phyloP scores from a whole-genome alignment of 768 basidiomycete species.

The Mycena chlorophos region DNA sequence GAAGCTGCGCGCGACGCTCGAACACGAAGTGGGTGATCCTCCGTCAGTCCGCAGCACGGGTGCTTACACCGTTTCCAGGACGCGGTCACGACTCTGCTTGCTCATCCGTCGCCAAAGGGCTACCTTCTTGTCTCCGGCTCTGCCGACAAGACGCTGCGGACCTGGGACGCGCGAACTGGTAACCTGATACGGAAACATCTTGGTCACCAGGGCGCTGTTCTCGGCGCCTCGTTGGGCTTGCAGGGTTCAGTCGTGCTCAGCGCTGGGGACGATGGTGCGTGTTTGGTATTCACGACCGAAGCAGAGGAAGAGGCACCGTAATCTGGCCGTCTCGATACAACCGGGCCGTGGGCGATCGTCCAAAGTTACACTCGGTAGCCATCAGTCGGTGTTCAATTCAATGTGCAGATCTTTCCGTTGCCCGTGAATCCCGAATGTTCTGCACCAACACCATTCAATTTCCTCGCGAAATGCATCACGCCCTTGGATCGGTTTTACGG shows the following conservation, averaged over 20 bases:
- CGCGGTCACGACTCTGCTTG: slow-evolving; percentile 77
- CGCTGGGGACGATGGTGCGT: slow-evolving; percentile 87
- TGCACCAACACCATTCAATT: too few species aligned
- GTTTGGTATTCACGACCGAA: slow-evolving; percentile 79
- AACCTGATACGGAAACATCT: slow-evolving; percentile 73
- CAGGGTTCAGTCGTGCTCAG: slow-evolving; percentile 76
- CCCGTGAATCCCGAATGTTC: too few species aligned
- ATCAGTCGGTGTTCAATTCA: neutral
- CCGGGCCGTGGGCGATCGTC: too few species aligned
- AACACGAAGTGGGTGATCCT: slow-evolving; percentile 66
- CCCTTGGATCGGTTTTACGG: neutral
- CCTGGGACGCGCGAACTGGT: slow-evolving; percentile 93
- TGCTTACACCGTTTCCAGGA: slow-evolving; percentile 52
- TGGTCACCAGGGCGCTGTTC: slow-evolving; percentile 78
- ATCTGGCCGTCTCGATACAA: neutral
- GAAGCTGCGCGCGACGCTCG: slow-evolving; percentile 75
- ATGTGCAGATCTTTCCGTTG: neutral
- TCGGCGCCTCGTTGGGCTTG: slow-evolving; percentile 71
- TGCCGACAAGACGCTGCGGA: slow-evolving; percentile 81
- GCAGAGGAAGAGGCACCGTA: slow-evolving; percentile 35
- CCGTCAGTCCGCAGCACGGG: neutral
- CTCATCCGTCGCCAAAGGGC: slow-evolving; percentile 71
- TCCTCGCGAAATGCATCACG: neutral
- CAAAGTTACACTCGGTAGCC: too few species aligned
- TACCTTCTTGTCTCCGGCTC: slow-evolving; percentile 84